Percentiles rank a stretch among this genome's conserved stretches.
Conservation (phyloP, 1,284 basidiomycete genomes). For the Leccinum pachyderme region DNA sequence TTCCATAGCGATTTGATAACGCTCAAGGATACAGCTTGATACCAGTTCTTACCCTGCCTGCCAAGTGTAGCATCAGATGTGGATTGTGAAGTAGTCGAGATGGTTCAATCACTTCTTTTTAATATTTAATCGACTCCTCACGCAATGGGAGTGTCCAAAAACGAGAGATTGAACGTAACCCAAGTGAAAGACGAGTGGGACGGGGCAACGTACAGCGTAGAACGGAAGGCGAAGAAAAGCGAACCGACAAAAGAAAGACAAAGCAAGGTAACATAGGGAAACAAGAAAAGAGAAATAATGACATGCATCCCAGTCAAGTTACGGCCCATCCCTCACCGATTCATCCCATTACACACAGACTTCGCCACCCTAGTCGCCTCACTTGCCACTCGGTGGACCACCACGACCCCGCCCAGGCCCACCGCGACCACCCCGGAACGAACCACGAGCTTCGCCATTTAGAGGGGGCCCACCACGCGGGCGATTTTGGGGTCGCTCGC, state of each 20-base stretch:
- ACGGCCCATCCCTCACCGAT: neutral
- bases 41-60: too few species aligned
- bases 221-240: conserved; percentile 5
- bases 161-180: conserved; percentile 10
- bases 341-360: conserved; percentile 5
- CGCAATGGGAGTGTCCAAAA: conserved; percentile 22
- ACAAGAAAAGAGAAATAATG: conserved; percentile 2
- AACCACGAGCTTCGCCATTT: conserved; percentile 42
- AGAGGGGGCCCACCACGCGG: conserved; percentile 48
- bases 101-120: conserved; percentile 3
- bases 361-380: conserved; percentile 8
- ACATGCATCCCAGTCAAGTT: conserved; percentile 14
- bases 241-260: conserved; percentile 6
- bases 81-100: neutral
- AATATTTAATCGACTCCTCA: conserved; percentile 27
- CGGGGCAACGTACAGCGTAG: conserved; percentile 19
- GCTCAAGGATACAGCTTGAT: too few species aligned
- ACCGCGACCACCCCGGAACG: conserved; percentile 35
- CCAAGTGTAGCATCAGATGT: too few species aligned
- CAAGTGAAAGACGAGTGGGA: conserved; percentile 11
- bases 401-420: conserved; percentile 37
- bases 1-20: neutral
- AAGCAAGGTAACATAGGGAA: conserved; percentile 16
- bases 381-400: conserved; percentile 27
- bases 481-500: conserved; percentile 60